A percentile compares a stretch with the other conserved stretches of the same genome.
phyloP scores from a whole-genome alignment of 768 basidiomycete genomes.

The Leccinum fibrillosum region DNA sequence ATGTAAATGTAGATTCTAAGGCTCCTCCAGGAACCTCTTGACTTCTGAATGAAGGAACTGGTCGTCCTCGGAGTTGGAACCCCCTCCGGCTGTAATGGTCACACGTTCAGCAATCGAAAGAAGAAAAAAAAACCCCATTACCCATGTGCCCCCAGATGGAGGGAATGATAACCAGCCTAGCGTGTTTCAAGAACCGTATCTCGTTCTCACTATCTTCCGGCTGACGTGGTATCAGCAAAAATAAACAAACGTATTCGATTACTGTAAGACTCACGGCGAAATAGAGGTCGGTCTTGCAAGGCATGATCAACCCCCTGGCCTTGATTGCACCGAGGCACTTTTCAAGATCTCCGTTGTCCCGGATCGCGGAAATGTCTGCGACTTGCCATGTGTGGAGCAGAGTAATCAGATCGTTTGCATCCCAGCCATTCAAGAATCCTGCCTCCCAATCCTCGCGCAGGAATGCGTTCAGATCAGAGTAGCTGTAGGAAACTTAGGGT shows the following conservation, averaged over 20 bases:
- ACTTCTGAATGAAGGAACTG: constrained; percentile 42
- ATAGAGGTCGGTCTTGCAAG: constrained; percentile 59
- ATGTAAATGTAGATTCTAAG: constrained; percentile 1
- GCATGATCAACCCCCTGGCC: constrained; percentile 56
- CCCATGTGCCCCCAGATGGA: constrained; percentile 60
- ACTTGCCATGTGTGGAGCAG: constrained; percentile 50
- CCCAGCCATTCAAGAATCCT: constrained; percentile 44
- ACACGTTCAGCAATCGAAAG: background rate
- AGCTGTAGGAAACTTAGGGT: constrained; percentile 29
- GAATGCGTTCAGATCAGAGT: constrained; percentile 47
- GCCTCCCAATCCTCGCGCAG: constrained; percentile 51
- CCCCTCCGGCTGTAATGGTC: constrained; percentile 40
- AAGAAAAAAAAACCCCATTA: constrained; percentile 13
- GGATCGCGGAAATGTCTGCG: constrained; percentile 48
- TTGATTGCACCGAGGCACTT: constrained; percentile 42
- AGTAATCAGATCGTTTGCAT: constrained; percentile 53
- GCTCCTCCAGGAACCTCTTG: constrained; percentile 43
- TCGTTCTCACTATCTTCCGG: constrained; percentile 55
- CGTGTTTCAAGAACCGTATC: constrained; percentile 39
- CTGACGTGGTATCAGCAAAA: constrained; percentile 25
- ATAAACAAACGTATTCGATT: background rate
- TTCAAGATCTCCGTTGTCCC: constrained; percentile 43
- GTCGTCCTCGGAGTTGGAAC: constrained; percentile 37
- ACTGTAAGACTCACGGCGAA: constrained; percentile 48
- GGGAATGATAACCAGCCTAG: constrained; percentile 47